These are phyloP conservation scores for Sugiyamaella sp. DNA, from an alignment of 1,139 yeast species.

Conservation along the genomic window DNA sequence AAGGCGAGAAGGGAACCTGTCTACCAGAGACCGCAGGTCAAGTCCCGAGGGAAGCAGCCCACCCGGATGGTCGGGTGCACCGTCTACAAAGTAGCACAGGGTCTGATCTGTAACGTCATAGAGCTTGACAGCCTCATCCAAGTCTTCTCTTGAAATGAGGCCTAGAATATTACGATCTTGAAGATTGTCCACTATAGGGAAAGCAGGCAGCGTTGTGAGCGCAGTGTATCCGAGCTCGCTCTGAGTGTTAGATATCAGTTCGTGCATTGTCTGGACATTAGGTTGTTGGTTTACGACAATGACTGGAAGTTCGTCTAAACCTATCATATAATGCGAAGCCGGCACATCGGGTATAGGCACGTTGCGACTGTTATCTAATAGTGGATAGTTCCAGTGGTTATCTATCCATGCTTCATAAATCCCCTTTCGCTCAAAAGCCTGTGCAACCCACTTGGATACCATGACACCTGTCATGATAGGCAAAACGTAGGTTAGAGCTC, in stretches of 20 bases:
- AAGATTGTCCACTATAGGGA: slow-evolving; percentile 46
- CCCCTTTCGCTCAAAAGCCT: slow-evolving; percentile 45
- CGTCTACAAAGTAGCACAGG: slow-evolving; percentile 29
- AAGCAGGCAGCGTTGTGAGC: slow-evolving; percentile 41
- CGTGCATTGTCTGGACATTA: slow-evolving; percentile 32
- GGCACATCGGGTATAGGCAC: slow-evolving; percentile 42
- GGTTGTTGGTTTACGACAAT: slow-evolving; percentile 28
- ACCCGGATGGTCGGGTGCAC: slow-evolving; percentile 18
- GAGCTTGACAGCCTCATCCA: slow-evolving; percentile 38
- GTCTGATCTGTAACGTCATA: slow-evolving; percentile 17
- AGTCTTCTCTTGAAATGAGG: slow-evolving; percentile 46
- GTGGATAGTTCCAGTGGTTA: slow-evolving; percentile 45
- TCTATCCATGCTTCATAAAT: slow-evolving; percentile 50
- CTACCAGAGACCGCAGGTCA: slow-evolving; percentile 37
- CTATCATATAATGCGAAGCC: slow-evolving; percentile 41
- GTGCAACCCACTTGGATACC: slow-evolving; percentile 52
- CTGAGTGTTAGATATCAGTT: slow-evolving; percentile 18
- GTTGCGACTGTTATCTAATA: slow-evolving; percentile 43
- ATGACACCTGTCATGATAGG: slow-evolving; percentile 79
- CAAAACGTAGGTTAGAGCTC: slow-evolving; percentile 83
- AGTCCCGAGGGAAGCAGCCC: slow-evolving; percentile 12
- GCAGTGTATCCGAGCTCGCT: not conserved
- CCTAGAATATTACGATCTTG: slow-evolving; percentile 45
- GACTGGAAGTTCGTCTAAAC: slow-evolving; percentile 35
- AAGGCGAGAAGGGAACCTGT: slow-evolving; percentile 39